phyloP scores from a whole-genome alignment of 2,329 filamentous ascomycete species.

The Thielaviopsis ethacetica region DNA sequence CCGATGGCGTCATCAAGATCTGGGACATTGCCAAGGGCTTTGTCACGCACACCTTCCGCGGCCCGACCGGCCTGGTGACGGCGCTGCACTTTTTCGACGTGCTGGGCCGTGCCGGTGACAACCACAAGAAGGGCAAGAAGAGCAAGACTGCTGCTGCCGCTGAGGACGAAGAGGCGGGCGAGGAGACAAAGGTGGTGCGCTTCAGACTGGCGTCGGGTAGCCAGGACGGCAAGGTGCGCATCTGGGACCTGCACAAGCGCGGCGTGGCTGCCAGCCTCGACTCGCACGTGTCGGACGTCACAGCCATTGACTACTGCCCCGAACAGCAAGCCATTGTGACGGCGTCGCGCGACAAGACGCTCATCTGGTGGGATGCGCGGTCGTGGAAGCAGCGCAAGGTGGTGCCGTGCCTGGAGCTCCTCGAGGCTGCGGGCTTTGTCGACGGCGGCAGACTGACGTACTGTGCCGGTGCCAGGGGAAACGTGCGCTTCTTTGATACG shows the following conservation, averaged over 20 bases:
- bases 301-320: conserved; percentile 65
- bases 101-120: conserved; percentile 29
- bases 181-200: conserved; percentile 25
- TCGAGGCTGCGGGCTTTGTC: conserved; percentile 73
- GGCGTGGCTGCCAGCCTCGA: conserved; percentile 64
- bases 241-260: conserved; percentile 83
- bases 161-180: conserved; percentile 26
- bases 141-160: conserved; percentile 20
- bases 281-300: conserved; percentile 90
- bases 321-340: conserved; percentile 63
- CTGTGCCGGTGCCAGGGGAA: conserved; percentile 71
- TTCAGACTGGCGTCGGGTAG: conserved; percentile 81
- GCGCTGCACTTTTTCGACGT: conserved; percentile 84
- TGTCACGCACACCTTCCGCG: conserved; percentile 87
- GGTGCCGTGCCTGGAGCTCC: conserved; percentile 67
- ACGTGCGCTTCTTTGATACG: conserved; percentile 69
- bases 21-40: conserved; percentile 90
- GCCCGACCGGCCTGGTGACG: conserved; percentile 80
- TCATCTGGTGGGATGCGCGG: conserved; percentile 76
- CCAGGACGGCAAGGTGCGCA: conserved; percentile 79
- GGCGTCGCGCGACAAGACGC: conserved; percentile 80
- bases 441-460: conserved; percentile 56
- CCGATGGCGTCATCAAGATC: conserved; percentile 86
- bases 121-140: conserved; percentile 22
- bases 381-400: conserved; percentile 74